These are phyloP conservation scores for Penicillium sp. DNA, from an alignment of 2,329 filamentous ascomycete genomes.

Conservation along the genomic window DNA sequence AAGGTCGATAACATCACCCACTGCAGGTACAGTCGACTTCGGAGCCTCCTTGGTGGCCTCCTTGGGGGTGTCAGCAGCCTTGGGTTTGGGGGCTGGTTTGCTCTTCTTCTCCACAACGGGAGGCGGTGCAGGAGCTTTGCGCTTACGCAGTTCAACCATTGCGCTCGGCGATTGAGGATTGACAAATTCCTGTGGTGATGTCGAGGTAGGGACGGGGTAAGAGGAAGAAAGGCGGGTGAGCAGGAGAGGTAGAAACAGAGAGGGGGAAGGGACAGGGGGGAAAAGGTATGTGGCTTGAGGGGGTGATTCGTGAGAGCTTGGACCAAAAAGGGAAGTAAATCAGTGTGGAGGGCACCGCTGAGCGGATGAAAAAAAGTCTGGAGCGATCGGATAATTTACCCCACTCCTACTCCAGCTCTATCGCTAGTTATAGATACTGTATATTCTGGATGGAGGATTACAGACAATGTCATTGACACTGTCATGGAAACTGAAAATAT, in stretches of 20 bases:
- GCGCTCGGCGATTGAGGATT: conserved; percentile 9
- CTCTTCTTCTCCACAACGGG: conserved; percentile 45
- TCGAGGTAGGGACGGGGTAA: not conserved
- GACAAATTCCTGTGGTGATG: not conserved
- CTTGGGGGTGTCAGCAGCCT: conserved; percentile 29
- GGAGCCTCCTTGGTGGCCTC: conserved; percentile 29
- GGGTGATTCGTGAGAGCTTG: conserved; percentile 12
- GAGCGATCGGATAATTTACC: conserved; percentile 3
- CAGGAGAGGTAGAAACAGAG: conserved; percentile 3
- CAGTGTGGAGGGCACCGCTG: conserved; percentile 2
- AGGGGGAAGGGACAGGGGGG: conserved; percentile 2
- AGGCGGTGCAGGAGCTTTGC: conserved; percentile 59
- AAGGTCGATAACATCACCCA: conserved; percentile 61
- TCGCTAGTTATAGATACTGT: not conserved
- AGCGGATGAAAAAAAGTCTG: not conserved
- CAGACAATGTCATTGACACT: not conserved
- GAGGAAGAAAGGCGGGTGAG: not conserved
- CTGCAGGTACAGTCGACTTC: conserved; percentile 35
- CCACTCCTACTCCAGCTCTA: not conserved
- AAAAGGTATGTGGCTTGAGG: conserved; percentile 12
- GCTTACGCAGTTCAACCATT: conserved; percentile 67
- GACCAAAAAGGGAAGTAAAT: conserved; percentile 13
- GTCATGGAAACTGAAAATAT: not conserved
- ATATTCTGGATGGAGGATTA: not conserved
- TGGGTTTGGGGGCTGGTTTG: conserved; percentile 40